Conservation (phyloP, 371 early-diverging fungal genomes). For the Mortierella sp. region DNA sequence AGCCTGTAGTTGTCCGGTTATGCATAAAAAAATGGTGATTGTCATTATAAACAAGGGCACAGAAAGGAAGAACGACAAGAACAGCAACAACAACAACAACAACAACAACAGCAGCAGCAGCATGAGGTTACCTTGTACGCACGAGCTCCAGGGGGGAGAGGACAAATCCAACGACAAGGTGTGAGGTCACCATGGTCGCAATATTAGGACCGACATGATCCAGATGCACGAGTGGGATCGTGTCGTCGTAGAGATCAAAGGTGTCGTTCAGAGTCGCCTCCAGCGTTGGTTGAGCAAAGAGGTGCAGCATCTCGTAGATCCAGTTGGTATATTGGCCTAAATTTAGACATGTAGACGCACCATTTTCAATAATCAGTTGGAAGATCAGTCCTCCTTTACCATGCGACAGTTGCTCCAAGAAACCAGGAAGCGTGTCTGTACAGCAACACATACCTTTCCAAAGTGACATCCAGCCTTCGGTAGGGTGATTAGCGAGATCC, state of each 20-base stretch:
- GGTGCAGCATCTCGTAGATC: slow-evolving; percentile 78
- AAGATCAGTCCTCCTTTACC: too few relatives aligned
- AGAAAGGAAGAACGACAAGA: too few relatives aligned
- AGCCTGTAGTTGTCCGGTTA: too few relatives aligned
- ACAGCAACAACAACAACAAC: too few relatives aligned
- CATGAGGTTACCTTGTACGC: slow-evolving; percentile 78
- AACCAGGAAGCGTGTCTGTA: too few relatives aligned
- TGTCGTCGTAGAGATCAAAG: slow-evolving; percentile 84
- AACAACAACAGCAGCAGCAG: too few relatives aligned
- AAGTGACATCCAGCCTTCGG: slow-evolving; percentile 75
- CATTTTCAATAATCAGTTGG: too few relatives aligned
- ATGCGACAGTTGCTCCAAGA: too few relatives aligned
- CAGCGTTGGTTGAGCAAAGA: slow-evolving; percentile 79
- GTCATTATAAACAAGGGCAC: neutral
- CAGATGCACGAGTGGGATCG: slow-evolving; percentile 81
- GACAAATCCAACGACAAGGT: slow-evolving; percentile 74
- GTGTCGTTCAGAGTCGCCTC: slow-evolving; percentile 81
- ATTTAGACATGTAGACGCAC: too few relatives aligned
- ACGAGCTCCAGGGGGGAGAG: slow-evolving; percentile 84
- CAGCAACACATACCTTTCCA: slow-evolving; percentile 75
- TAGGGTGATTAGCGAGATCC: slow-evolving; percentile 66
- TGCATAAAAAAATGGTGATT: neutral
- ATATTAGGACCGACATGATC: slow-evolving; percentile 74
- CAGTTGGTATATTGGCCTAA: slow-evolving; percentile 81
- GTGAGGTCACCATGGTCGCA: slow-evolving; percentile 76